Base-by-base conservation (phyloP, 805 yeast species). In the Metschnikowia arizonensis region DNA sequence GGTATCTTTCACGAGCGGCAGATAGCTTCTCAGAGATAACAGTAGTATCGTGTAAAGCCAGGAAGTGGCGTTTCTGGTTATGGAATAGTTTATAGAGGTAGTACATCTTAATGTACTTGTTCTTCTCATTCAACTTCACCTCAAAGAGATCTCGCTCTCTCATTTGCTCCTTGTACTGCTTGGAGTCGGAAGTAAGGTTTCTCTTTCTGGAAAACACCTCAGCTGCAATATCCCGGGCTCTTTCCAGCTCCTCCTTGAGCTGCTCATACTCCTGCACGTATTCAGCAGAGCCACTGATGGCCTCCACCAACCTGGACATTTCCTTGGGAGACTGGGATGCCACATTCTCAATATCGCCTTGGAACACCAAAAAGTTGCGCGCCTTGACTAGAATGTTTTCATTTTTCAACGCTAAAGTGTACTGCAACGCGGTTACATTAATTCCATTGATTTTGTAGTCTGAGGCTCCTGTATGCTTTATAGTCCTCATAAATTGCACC, bases 271-370 rank as follows among this genome's bases (percentile, higher is more conserved):
- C 88, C 24, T 68, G 69, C 37, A 78, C 76, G 53, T 62, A 77
- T 32, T 86, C 93, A 6, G 71, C 64, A 0, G 96, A 86, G 0
- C 97, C 96, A 49, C 95, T 85, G 23, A 93, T 81, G 12, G 80
- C 80, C 64, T 93, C 99, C 44, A 93, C 69, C 49, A 90, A 64
- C 35, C 68, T 73, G 1, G 95, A 79, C 48, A 93, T 72, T 31
- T 88, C 95, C 19, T 65, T 63, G 0, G 97, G 80, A 0, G 91
- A 80, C 61, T 90, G 95, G 0, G 95, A 76, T 0, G 98, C 98
- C 33, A 93, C 82, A 55, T 82, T 85, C 62, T 91, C 98, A 41
- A 93, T 95, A 60, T 91, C 98, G 49, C 99, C 98, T 69, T 93
- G 99, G 60, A 91, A 89, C 6, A 93, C 98, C 49, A 93, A 68